phyloP scores from a whole-genome alignment of 768 basidiomycete genomes.

The Lepiota subincarnata region DNA sequence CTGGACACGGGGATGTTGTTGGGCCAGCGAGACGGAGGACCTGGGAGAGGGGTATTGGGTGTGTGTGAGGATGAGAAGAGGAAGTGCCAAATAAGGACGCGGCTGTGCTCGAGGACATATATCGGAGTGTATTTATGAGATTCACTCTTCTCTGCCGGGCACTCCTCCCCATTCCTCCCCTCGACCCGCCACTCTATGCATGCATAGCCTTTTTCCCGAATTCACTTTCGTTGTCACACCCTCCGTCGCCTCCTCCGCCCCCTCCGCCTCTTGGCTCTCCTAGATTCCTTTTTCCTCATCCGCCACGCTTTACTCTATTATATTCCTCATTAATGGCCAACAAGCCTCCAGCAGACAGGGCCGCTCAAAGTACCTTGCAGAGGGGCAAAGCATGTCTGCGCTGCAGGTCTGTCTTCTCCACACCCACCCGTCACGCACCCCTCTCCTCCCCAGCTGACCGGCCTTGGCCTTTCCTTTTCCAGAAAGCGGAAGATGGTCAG shows the following conservation, averaged over 20 bases:
- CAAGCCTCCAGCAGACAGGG: slow-evolving; percentile 35
- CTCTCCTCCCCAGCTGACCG: slow-evolving; percentile 14
- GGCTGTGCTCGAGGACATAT: slow-evolving; percentile 13
- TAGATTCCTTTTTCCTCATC: slow-evolving; percentile 1
- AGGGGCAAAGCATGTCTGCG: slow-evolving; percentile 69
- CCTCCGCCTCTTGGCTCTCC: slow-evolving; percentile 13
- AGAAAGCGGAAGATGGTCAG: slow-evolving; percentile 71
- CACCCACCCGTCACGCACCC: slow-evolving; percentile 3
- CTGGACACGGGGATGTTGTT: neutral
- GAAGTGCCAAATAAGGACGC: slow-evolving; percentile 5
- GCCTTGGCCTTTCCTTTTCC: slow-evolving; percentile 12
- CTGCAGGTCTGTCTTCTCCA: slow-evolving; percentile 49
- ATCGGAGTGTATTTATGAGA: slow-evolving; percentile 12
- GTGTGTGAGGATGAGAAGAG: neutral
- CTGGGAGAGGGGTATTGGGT: neutral
- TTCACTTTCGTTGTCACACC: slow-evolving; percentile 10
- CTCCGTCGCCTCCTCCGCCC: neutral
- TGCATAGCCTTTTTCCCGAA: slow-evolving; percentile 10
- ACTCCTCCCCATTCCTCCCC: slow-evolving; percentile 8
- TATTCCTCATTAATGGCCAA: slow-evolving; percentile 37
- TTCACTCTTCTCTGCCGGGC: slow-evolving; percentile 3
- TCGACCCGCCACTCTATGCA: slow-evolving; percentile 17
- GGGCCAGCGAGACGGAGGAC: neutral
- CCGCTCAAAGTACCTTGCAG: slow-evolving; percentile 45
- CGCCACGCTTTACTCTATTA: neutral